phyloP scores from a whole-genome alignment of 2,329 filamentous ascomycete species.

The Pseudogymnoascus sp. region DNA sequence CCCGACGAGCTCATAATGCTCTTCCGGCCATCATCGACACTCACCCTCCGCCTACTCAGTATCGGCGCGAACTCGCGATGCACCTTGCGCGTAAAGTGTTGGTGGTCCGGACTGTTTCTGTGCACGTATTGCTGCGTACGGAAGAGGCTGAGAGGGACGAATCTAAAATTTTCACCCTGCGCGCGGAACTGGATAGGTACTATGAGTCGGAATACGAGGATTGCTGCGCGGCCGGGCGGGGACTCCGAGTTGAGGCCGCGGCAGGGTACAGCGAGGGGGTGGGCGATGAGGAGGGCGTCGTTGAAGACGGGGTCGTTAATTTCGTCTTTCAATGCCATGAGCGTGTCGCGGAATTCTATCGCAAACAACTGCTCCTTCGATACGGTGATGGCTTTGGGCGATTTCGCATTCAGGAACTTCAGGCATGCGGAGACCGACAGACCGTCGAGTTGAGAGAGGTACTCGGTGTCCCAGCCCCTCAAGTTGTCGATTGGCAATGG shows the following conservation, averaged over 20 bases:
- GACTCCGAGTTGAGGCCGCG: constrained; percentile 20
- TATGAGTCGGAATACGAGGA: constrained; percentile 52
- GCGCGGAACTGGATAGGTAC: constrained; percentile 51
- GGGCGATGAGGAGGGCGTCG: constrained; percentile 37
- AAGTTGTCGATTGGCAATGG: constrained; percentile 45
- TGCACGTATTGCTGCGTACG: constrained; percentile 57
- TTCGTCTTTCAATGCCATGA: constrained; percentile 34
- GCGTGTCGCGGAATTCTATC: constrained; percentile 35
- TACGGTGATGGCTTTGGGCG: constrained; percentile 27
- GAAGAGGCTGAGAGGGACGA: constrained; percentile 57
- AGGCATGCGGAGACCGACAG: constrained; percentile 34
- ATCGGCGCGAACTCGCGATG: constrained; percentile 52
- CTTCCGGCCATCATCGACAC: background rate
- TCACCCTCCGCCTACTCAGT: constrained; percentile 28
- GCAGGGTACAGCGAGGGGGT: constrained; percentile 37
- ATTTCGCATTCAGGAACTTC: constrained; percentile 32
- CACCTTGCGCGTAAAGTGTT: constrained; percentile 51
- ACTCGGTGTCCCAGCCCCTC: constrained; percentile 45
- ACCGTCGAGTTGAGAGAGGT: constrained; percentile 43
- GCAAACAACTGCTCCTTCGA: constrained; percentile 36
- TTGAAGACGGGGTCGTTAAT: constrained; percentile 39
- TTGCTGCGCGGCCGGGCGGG: constrained; percentile 25
- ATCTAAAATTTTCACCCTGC: constrained; percentile 44
- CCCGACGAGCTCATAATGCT: background rate
- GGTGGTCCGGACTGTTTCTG: constrained; percentile 43